phyloP scores from a whole-genome alignment of 331 rosid species.

The Acacia pycnantha region DNA sequence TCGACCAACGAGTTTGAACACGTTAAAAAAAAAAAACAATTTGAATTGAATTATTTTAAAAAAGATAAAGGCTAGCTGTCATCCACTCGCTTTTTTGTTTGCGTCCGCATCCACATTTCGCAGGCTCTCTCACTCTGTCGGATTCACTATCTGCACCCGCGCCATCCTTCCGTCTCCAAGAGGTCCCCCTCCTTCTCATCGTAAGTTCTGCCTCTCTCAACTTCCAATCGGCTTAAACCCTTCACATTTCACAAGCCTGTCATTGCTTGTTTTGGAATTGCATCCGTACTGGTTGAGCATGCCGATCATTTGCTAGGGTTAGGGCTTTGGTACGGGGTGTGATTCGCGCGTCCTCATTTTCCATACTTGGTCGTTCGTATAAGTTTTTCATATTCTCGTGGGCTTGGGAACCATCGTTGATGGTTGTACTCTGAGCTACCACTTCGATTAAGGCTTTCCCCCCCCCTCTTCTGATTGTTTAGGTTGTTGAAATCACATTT shows the following conservation, averaged over 20 bases:
- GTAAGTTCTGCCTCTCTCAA: slow-evolving; percentile 21
- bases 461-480: neutral
- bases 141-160: neutral
- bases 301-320: neutral
- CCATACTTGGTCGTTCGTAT: neutral
- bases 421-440: too few species aligned
- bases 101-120: slow-evolving; percentile 15
- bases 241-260: neutral
- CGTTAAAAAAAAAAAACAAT: neutral
- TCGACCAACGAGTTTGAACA: too few species aligned
- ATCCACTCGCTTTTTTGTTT: neutral
- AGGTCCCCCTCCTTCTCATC: slow-evolving; percentile 25
- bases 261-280: neutral
- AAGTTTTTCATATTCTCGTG: neutral
- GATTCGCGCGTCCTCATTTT: neutral
- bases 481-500: neutral
- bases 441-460: neutral
- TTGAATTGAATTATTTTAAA: neutral
- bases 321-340: slow-evolving; percentile 5
- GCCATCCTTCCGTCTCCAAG: slow-evolving; percentile 24
- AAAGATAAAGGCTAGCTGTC: slow-evolving; percentile 16
- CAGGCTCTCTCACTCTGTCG: slow-evolving; percentile 12
- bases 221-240: neutral
- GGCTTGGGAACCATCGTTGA: neutral
- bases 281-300: neutral